Evolutionary conservation across 805 yeast species (phyloP).

Genomic region (Trichomonascus vanleenenianus): DNA sequence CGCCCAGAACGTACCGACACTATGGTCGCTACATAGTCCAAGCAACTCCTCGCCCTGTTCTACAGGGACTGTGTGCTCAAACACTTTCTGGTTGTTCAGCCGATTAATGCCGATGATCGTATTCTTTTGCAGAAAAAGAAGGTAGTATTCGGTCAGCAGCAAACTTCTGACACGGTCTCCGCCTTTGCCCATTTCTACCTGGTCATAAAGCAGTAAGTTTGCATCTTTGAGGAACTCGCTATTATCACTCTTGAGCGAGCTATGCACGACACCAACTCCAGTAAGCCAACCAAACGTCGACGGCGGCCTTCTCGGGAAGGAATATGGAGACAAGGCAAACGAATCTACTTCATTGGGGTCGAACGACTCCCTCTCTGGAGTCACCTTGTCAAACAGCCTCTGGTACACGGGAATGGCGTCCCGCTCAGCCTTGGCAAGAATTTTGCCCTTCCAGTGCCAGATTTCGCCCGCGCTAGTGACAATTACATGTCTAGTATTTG

Average conservation of each 20-base stretch:
- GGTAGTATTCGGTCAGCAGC: conserved; percentile 46
- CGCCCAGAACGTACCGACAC: conserved; percentile 64
- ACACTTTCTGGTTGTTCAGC: conserved; percentile 41
- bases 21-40: conserved; percentile 45
- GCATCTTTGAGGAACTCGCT: conserved; percentile 29
- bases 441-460: conserved; percentile 21
- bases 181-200: conserved; percentile 28
- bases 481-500: conserved; percentile 12
- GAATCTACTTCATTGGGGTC: conserved; percentile 11
- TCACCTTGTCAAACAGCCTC: conserved; percentile 22
- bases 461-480: conserved; percentile 18
- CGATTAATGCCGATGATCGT: conserved; percentile 41
- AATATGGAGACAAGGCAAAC: conserved; percentile 16
- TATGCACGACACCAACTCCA: conserved; percentile 40
- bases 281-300: conserved; percentile 40
- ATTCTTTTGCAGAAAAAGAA: conserved; percentile 39
- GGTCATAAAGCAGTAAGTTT: conserved; percentile 34
- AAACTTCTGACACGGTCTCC: conserved; percentile 28
- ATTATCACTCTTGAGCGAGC: conserved; percentile 22
- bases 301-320: conserved; percentile 3
- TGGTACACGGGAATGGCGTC: conserved; percentile 25
- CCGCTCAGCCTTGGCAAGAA: conserved; percentile 13
- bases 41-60: conserved; percentile 31
- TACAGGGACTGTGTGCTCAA: conserved; percentile 34
- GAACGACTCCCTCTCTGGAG: conserved; percentile 18